phyloP scores from a whole-genome alignment of 2,329 filamentous ascomycete genomes.

The Neofusicoccum kwambonambiense region DNA sequence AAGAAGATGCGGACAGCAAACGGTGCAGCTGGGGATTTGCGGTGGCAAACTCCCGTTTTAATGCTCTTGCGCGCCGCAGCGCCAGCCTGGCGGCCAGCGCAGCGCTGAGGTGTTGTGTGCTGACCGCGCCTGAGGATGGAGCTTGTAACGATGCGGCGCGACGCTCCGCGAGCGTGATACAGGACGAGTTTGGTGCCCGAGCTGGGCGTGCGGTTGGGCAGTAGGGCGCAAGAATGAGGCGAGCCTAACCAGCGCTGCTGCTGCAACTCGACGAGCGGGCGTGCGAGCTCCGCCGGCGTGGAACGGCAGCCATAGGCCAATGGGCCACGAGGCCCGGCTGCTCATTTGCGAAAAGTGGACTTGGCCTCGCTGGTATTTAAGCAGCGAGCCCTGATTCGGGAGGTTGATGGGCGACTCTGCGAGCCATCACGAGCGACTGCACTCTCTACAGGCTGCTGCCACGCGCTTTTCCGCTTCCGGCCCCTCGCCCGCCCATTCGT shows the following conservation, averaged over 20 bases:
- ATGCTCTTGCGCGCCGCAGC: background rate
- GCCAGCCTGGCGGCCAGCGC: conserved; percentile 9
- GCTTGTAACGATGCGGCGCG: conserved; percentile 4
- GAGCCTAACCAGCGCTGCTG: conserved; percentile 8
- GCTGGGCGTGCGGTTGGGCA: conserved; percentile 14
- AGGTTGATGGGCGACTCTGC: conserved; percentile 7
- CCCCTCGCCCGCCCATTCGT: background rate
- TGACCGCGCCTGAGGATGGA: conserved; percentile 6
- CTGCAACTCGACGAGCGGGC: background rate
- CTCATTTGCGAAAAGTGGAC: conserved; percentile 16
- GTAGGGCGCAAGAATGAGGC: conserved; percentile 14
- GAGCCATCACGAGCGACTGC: conserved; percentile 16
- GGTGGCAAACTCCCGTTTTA: conserved; percentile 16
- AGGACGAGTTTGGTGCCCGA: conserved; percentile 3
- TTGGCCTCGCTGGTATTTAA: conserved; percentile 17
- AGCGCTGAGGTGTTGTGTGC: conserved; percentile 9
- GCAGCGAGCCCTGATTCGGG: conserved; percentile 16
- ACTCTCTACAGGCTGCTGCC: conserved; percentile 14
- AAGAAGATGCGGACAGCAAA: conserved; percentile 5
- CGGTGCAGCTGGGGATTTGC: conserved; percentile 14
- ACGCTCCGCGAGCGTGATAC: background rate
- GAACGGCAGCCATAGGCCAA: conserved; percentile 9
- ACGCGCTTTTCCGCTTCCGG: background rate
- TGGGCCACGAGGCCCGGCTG: background rate
- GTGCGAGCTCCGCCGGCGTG: background rate